A percentile compares a stretch with the other conserved stretches of the same genome.
phyloP scores from a whole-genome alignment of 352 stramenopile species.

The Blastocystis sp. region DNA sequence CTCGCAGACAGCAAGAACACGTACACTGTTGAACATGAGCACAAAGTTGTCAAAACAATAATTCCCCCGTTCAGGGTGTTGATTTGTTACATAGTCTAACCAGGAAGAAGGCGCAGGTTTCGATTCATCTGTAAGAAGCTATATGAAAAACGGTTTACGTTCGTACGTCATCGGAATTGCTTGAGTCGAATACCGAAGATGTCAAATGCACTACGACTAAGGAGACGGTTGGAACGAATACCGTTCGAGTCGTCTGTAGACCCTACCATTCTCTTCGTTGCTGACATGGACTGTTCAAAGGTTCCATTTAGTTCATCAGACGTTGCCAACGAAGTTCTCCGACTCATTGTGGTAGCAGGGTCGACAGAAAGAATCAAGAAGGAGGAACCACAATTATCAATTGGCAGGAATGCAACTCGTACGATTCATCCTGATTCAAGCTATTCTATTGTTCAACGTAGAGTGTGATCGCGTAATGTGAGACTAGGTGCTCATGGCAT shows the following conservation, averaged over 20 bases:
- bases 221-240: background rate
- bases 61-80: too few species aligned
- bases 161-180: background rate
- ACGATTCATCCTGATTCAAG: too few species aligned
- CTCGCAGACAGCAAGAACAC: background rate
- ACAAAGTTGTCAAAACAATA: background rate
- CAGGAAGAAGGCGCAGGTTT: background rate
- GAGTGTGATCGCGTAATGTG: too few species aligned
- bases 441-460: too few species aligned
- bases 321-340: slow-evolving; percentile 3
- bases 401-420: too few species aligned
- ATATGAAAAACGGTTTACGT: background rate
- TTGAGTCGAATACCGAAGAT: background rate
- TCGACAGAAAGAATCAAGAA: background rate
- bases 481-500: background rate
- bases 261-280: too few species aligned
- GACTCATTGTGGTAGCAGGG: background rate
- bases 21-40: background rate
- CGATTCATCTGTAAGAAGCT: background rate
- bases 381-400: too few species aligned
- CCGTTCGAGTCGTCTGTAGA: background rate
- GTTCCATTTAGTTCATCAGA: background rate
- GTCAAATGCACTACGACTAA: background rate
- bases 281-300: background rate
- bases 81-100: too few species aligned